Conservation (phyloP, 2,329 filamentous ascomycete species). For the Alternaria gansuensis region DNA sequence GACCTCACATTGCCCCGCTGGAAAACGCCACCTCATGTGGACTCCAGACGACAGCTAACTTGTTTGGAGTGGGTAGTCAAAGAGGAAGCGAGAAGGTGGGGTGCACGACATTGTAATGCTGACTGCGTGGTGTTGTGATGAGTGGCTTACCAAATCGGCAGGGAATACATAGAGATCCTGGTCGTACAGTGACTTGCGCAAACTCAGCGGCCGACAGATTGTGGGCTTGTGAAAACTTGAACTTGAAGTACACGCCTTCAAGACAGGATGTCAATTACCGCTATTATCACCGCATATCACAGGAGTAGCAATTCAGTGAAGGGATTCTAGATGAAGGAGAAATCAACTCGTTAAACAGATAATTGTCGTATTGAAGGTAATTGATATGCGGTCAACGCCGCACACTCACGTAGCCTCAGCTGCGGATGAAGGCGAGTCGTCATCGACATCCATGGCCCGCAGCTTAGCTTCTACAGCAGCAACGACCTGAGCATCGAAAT, state of each 20-base stretch:
- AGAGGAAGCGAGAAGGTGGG: not conserved
- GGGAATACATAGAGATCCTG: not conserved
- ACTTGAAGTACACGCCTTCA: not conserved
- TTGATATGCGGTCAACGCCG: not conserved
- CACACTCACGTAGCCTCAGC: conserved; percentile 25
- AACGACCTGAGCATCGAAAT: conserved; percentile 69
- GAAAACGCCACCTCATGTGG: conserved; percentile 13
- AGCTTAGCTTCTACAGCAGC: conserved; percentile 67
- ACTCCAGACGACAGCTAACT: conserved; percentile 1
- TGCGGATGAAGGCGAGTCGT: conserved; percentile 33
- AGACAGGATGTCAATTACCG: not conserved
- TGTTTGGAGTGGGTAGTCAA: not conserved
- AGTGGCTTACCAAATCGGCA: not conserved
- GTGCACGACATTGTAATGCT: not conserved
- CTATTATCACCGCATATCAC: not conserved
- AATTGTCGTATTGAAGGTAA: not conserved
- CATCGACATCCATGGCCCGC: conserved; percentile 42
- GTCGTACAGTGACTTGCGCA: not conserved
- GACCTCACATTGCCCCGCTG: conserved; percentile 10
- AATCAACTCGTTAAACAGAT: not conserved
- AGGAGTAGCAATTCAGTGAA: not conserved
- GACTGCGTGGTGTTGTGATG: not conserved
- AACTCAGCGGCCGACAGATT: not conserved
- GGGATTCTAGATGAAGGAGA: not conserved
- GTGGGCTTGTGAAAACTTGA: not conserved